Conservation (phyloP, 768 basidiomycete species). For the Boletus sensibilis region DNA sequence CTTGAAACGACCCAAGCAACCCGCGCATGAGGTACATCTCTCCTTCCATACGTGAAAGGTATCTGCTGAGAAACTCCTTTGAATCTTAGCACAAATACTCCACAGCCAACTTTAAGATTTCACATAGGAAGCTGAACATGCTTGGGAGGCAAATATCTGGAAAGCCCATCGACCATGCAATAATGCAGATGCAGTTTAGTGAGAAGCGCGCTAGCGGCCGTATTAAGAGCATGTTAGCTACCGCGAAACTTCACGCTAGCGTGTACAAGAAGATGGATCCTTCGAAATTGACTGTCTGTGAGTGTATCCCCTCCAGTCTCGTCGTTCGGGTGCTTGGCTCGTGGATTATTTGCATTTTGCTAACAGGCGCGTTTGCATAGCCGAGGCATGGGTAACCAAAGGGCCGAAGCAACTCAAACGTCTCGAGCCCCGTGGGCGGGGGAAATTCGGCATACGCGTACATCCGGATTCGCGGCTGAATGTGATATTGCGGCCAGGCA, state of each 20-base stretch:
- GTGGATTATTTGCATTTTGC: not conserved
- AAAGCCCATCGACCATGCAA: constrained; percentile 91
- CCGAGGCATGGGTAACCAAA: constrained; percentile 94
- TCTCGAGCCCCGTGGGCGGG: constrained; percentile 81
- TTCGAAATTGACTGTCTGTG: constrained; percentile 78
- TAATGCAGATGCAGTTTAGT: constrained; percentile 95
- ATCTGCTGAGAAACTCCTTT: constrained; percentile 6
- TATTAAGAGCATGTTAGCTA: constrained; percentile 84
- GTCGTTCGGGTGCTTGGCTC: not conserved
- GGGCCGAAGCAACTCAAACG: constrained; percentile 61
- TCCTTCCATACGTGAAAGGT: not conserved
- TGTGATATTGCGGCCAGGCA: constrained; percentile 79
- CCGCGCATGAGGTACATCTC: constrained; percentile 29
- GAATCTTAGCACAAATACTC: constrained; percentile 81
- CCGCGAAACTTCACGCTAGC: constrained; percentile 82
- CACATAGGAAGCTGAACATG: constrained; percentile 88
- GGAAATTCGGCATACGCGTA: constrained; percentile 71
- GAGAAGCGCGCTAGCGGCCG: constrained; percentile 87
- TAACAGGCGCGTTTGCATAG: constrained; percentile 39
- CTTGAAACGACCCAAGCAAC: constrained; percentile 21
- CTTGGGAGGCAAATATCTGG: constrained; percentile 85
- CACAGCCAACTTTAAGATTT: constrained; percentile 90
- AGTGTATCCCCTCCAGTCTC: constrained; percentile 32
- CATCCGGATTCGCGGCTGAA: constrained; percentile 75
- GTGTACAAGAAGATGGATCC: constrained; percentile 73